These are phyloP conservation scores for Globisporangium cederbergense DNA, from an alignment of 352 stramenopile genomes.

Conservation along the genomic window DNA sequence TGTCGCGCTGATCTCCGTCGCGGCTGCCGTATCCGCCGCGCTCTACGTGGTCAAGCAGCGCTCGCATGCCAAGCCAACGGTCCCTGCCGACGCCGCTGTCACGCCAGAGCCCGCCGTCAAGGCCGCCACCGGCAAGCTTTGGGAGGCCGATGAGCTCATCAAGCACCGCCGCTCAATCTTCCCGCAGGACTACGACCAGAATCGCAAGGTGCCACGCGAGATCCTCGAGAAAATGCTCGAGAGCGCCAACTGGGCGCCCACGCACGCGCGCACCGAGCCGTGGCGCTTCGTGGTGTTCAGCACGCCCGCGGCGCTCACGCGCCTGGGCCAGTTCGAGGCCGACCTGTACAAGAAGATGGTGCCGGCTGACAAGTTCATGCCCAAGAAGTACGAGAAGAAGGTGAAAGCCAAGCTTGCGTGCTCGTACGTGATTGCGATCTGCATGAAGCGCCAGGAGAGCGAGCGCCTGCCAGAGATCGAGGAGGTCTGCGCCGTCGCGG, in stretches of 20 bases:
- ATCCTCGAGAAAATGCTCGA: conserved; percentile 75
- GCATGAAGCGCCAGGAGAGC: conserved; percentile 84
- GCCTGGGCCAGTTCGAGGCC: conserved; percentile 59
- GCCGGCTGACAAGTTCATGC: conserved; percentile 62
- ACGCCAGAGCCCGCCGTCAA: conserved; percentile 21
- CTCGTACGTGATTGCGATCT: conserved; percentile 82
- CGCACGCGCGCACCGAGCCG: conserved; percentile 70
- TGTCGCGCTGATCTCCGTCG: conserved; percentile 26
- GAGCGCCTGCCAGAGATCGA: conserved; percentile 79
- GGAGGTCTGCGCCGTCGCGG: conserved; percentile 71
- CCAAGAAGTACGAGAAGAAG: conserved; percentile 81
- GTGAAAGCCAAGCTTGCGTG: conserved; percentile 60
- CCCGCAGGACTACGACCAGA: conserved; percentile 59
- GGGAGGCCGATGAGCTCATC: conserved; percentile 72
- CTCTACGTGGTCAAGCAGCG: conserved; percentile 39
- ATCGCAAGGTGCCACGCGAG: conserved; percentile 42
- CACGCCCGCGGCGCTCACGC: conserved; percentile 39
- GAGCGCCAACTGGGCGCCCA: conserved; percentile 79
- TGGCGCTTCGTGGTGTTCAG: conserved; percentile 81
- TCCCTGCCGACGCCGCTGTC: background rate
- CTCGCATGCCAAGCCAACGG: conserved; percentile 15
- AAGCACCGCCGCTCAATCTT: conserved; percentile 72
- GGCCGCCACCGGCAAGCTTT: conserved; percentile 36
- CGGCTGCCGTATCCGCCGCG: conserved; percentile 29
- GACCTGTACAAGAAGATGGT: conserved; percentile 67